Base-by-base conservation (phyloP, 257 asterid species). In the Fraxinus americana region DNA sequence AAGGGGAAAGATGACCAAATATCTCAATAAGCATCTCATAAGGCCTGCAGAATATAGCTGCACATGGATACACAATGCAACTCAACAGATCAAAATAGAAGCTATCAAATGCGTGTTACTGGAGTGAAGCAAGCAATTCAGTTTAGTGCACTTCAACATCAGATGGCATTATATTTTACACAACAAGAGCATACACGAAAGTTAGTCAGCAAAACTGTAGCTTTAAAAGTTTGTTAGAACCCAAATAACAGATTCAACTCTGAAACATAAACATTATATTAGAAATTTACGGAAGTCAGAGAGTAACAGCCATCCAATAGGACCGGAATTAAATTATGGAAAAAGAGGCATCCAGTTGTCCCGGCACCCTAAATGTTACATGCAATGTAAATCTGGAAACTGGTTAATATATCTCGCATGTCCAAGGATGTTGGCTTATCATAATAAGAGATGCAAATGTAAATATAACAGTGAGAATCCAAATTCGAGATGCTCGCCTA, bases 151-250 rank as follows among this genome's bases (percentile, higher is more conserved):
- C 32, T 45, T 72, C 82, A 70, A 67, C 81, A 72, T 45, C 70
- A 41, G 52, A 70, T 30, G 74, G 73, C 79, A 82, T 65, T 72
- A 80, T 72, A 71, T 9, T 67, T 67, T 71, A 43, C 59, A 78
- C 71, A 81, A 48, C 10, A 12, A 12, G 59, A 69, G 70, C 30
- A 77, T 67, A 71, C 72, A 48, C 71, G 25, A 75, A 71, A 72
- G 74, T 76, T 75, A 6, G 73, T 43, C 72, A 79, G 80, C 80
- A 81, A 71, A 70, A 38, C 61, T 63, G 19, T 61, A 38, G 74
- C 81, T 80, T 66, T 74, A 48, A 61, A 43, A 59, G 67, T 68
- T 34, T 9, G 79, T 82, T 73, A 84, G 85, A 79, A 79, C 76
- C 77, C 84, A 70, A 71, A 41, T 27, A 43, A 67, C 41, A 19